These are phyloP conservation scores for Posidonia oceanica DNA, from an alignment of 116 monocot species.

Conservation along the genomic window DNA sequence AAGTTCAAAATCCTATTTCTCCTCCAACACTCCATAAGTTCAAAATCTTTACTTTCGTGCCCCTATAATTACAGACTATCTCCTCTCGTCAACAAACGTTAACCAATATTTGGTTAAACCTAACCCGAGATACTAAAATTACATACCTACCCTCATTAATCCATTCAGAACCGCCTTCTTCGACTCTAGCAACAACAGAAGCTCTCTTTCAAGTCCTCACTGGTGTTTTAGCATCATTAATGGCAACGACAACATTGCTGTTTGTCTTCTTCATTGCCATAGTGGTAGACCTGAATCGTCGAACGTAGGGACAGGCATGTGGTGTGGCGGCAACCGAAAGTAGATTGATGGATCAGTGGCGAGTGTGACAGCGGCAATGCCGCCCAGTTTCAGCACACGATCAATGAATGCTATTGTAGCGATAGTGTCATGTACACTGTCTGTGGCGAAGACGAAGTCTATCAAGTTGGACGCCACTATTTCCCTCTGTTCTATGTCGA, in stretches of 20 bases:
- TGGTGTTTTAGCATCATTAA: background rate
- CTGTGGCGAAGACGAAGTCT: conserved; percentile 13
- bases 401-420: conserved; percentile 7
- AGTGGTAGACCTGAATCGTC: conserved; percentile 10
- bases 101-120: too few species aligned
- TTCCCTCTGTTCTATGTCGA: background rate
- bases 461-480: conserved; percentile 4
- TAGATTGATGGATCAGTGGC: background rate
- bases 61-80: too few species aligned
- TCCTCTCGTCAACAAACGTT: too few species aligned
- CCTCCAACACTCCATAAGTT: too few species aligned
- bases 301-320: conserved; percentile 12
- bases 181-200: conserved; percentile 19
- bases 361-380: conserved; percentile 7
- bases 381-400: conserved; percentile 13
- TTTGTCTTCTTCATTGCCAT: conserved; percentile 13
- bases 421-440: conserved; percentile 1
- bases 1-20: too few species aligned
- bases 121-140: too few species aligned
- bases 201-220: conserved; percentile 16
- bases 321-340: conserved; percentile 7
- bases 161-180: conserved; percentile 32
- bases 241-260: background rate
- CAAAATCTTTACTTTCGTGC: too few species aligned
- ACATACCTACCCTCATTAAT: too few species aligned